Evolutionary conservation across 768 basidiomycete genomes (phyloP), one percentile per base, ranked within the genome.

Genomic region (Boletus sensibilis): DNA sequence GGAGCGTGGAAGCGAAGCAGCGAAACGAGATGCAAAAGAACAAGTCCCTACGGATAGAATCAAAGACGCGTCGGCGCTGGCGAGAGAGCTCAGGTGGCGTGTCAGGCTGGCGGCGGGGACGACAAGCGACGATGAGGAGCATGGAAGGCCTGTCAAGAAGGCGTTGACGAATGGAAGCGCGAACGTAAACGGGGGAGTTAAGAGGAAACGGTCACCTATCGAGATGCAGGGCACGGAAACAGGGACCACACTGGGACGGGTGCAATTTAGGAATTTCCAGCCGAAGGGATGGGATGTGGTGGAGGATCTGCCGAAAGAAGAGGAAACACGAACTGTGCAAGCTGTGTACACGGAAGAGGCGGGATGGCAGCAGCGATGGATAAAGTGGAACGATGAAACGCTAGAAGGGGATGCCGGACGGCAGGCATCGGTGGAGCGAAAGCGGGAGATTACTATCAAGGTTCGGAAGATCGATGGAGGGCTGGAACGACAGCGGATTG

Each of bases 51-150:
- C 68, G 10, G 94, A 95, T 61, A 83, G 85, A 52, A 82, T 94
- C 55, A 90, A 90, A 67, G 94, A 97, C 72, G 82, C 88, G 18
- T 75, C 88, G 4, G 88, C 87, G 3, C 68, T 93, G 52, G 92
- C 92, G 18, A 77, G 92, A 60, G 94, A 97, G 68, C 73, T 97
- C 42, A 78, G 89, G 42, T 97, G 94, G 94, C 81, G 94, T 47
- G 79, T 87, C 29, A 81, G 82, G 53, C 72, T 83, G 42, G 83
- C 83, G 5, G 72, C 77, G 7, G 88, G 88, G 29, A 75, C 82
- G 56, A 68, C 75, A 16, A 90, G 88, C 63, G 89, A 90, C 50
- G 88, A 87, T 52, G 90, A 92, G 52, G 75, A 73, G n/a, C 57
- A 66, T 6, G 64, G 67, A 25, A 53, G 58, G 20, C 65, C 69